Conservation (phyloP, 140 eudicot genomes). For the Anethum foeniculum region DNA sequence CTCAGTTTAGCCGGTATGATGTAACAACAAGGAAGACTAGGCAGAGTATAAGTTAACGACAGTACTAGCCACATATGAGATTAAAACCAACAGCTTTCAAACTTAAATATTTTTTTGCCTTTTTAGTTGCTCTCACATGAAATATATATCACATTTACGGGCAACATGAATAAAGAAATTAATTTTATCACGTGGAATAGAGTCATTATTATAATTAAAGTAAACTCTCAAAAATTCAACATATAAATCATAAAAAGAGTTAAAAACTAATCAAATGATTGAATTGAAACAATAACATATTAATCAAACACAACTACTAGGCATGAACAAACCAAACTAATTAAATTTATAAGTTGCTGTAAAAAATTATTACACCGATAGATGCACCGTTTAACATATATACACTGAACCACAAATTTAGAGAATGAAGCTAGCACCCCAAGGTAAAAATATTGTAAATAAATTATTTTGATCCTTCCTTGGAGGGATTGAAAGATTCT, state of each 20-base stretch:
- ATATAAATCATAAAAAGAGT: background rate
- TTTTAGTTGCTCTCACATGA: background rate
- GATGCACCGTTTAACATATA: background rate
- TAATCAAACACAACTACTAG: background rate
- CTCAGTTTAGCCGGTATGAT: background rate
- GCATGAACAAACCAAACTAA: background rate
- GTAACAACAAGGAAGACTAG: background rate
- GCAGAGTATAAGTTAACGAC: background rate
- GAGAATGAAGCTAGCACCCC: background rate
- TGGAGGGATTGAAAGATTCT: slow-evolving; percentile 88
- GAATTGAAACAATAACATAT: background rate
- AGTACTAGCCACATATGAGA: background rate
- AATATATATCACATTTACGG: too few species aligned
- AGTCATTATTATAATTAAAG: too few species aligned
- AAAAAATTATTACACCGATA: background rate
- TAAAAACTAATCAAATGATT: background rate
- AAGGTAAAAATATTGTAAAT: background rate
- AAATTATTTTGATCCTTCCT: slow-evolving; percentile 38
- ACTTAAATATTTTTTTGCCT: background rate
- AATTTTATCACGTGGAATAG: too few species aligned
- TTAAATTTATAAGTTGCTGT: background rate
- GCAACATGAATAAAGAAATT: too few species aligned
- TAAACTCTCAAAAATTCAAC: too few species aligned
- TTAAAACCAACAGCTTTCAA: background rate
- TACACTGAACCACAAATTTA: background rate